Evolutionary conservation across 2,329 filamentous ascomycete species (phyloP).

Genomic region (Aureobasidium sp.): DNA sequence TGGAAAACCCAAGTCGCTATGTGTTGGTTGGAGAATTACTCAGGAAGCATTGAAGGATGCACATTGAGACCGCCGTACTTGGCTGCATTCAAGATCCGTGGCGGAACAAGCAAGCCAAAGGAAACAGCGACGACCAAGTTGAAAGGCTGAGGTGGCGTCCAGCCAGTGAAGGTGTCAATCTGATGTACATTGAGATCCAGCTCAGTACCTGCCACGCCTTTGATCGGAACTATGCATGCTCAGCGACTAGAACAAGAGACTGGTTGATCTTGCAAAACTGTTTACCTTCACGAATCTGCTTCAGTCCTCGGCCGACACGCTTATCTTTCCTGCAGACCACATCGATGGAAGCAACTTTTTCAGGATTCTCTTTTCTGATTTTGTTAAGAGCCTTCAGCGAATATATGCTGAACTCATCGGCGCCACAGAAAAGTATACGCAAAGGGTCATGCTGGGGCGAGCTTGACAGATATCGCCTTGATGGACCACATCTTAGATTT

Average conservation of each 20-base stretch:
- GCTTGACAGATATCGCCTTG: conserved; percentile 1
- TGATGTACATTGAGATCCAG: conserved; percentile 64
- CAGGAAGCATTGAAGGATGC: conserved; percentile 83
- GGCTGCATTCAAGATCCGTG: conserved; percentile 60
- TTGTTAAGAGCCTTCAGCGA: conserved; percentile 63
- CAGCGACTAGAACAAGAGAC: conserved; percentile 9
- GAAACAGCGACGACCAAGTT: conserved; percentile 89
- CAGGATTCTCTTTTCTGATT: conserved; percentile 43
- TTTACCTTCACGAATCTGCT: conserved; percentile 58
- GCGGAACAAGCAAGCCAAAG: conserved; percentile 84
- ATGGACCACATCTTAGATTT: neutral
- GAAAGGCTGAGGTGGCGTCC: conserved; percentile 59
- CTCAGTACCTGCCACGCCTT: conserved; percentile 50
- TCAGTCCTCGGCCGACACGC: conserved; percentile 66
- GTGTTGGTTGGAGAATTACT: conserved; percentile 44
- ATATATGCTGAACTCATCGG: conserved; percentile 79
- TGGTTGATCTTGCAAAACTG: neutral
- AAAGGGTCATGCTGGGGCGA: conserved; percentile 47
- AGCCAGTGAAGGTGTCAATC: conserved; percentile 73
- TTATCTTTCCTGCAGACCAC: conserved; percentile 79
- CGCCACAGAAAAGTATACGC: conserved; percentile 87
- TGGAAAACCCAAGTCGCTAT: neutral
- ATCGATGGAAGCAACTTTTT: conserved; percentile 66
- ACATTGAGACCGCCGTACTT: conserved; percentile 87
- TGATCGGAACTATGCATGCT: conserved; percentile 59